phyloP scores from a whole-genome alignment of 2,329 filamentous ascomycete genomes.

The Scleromitrula shiraiana region DNA sequence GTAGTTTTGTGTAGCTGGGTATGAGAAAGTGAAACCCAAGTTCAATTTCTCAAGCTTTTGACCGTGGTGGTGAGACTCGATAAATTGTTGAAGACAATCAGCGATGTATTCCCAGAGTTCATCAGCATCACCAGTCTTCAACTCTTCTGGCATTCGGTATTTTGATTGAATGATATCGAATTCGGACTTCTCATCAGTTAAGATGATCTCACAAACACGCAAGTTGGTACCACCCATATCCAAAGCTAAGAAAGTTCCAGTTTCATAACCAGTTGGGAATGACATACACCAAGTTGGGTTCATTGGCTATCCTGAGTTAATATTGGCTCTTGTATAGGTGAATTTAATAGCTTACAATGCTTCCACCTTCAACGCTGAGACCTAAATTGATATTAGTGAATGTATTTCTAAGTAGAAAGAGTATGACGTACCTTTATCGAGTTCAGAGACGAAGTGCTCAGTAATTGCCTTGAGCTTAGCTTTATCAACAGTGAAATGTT shows the following conservation, averaged over 20 bases:
- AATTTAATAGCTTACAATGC: slow-evolving; percentile 62
- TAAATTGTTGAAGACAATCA: slow-evolving; percentile 84
- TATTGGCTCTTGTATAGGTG: no score
- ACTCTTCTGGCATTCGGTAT: slow-evolving; percentile 87
- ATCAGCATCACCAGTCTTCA: slow-evolving; percentile 76
- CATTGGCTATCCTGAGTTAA: slow-evolving; percentile 64
- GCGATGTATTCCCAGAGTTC: slow-evolving; percentile 94
- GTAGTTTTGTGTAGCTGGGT: slow-evolving; percentile 86
- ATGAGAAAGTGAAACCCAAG: slow-evolving; percentile 93
- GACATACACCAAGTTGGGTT: slow-evolving; percentile 95
- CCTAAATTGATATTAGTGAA: slow-evolving; percentile 40
- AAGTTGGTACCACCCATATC: slow-evolving; percentile 97
- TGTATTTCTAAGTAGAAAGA: not conserved
- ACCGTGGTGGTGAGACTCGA: slow-evolving; percentile 74
- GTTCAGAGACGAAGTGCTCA: slow-evolving; percentile 79
- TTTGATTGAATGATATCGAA: slow-evolving; percentile 96
- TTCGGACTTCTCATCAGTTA: slow-evolving; percentile 80
- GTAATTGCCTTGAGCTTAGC: slow-evolving; percentile 84
- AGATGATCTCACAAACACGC: slow-evolving; percentile 84
- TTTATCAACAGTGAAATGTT: slow-evolving; percentile 70
- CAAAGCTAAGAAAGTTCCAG: slow-evolving; percentile 78
- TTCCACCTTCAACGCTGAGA: slow-evolving; percentile 78
- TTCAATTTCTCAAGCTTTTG: slow-evolving; percentile 58
- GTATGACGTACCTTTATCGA: slow-evolving; percentile 62
- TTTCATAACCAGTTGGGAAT: slow-evolving; percentile 79